Conservation (phyloP, 345 rosid species). For the Salix dunnii region DNA sequence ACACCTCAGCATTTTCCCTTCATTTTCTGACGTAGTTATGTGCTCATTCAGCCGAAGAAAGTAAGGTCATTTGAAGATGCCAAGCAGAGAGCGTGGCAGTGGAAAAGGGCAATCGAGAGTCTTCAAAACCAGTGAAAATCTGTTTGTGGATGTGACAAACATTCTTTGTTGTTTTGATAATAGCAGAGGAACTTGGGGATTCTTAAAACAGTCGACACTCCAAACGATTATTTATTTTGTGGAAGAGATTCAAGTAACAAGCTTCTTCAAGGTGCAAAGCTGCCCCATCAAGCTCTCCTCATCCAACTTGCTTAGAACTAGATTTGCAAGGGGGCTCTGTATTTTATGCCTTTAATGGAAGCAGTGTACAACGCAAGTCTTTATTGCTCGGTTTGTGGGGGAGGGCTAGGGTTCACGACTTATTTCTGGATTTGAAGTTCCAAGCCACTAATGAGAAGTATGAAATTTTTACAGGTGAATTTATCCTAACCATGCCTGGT, state of each 20-base stretch:
- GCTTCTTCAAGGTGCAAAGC: slow-evolving; percentile 20
- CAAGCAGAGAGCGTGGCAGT: slow-evolving; percentile 84
- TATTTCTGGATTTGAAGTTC: slow-evolving; percentile 25
- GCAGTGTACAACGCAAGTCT: slow-evolving; percentile 10
- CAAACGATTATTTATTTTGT: slow-evolving; percentile 23
- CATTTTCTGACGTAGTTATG: slow-evolving; percentile 11
- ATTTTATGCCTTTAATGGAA: slow-evolving; percentile 9
- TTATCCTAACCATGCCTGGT: background rate
- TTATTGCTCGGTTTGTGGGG: slow-evolving; percentile 8
- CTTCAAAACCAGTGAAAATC: slow-evolving; percentile 69
- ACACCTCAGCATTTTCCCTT: background rate
- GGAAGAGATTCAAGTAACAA: slow-evolving; percentile 21
- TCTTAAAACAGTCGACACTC: slow-evolving; percentile 7
- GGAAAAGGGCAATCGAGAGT: slow-evolving; percentile 93
- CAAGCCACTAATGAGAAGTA: slow-evolving; percentile 25
- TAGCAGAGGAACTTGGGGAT: slow-evolving; percentile 23
- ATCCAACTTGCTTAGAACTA: slow-evolving; percentile 6
- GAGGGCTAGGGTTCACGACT: slow-evolving; percentile 10
- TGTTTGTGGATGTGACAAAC: slow-evolving; percentile 6
- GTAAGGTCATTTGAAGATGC: slow-evolving; percentile 84
- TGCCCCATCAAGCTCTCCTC: background rate
- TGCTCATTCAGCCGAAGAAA: slow-evolving; percentile 78
- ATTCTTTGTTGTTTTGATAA: slow-evolving; percentile 27
- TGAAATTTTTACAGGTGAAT: background rate
- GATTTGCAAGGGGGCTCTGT: background rate